Conservation (phyloP, 225 moss, liverwort and hornwort species). For the Ulota crispa region DNA sequence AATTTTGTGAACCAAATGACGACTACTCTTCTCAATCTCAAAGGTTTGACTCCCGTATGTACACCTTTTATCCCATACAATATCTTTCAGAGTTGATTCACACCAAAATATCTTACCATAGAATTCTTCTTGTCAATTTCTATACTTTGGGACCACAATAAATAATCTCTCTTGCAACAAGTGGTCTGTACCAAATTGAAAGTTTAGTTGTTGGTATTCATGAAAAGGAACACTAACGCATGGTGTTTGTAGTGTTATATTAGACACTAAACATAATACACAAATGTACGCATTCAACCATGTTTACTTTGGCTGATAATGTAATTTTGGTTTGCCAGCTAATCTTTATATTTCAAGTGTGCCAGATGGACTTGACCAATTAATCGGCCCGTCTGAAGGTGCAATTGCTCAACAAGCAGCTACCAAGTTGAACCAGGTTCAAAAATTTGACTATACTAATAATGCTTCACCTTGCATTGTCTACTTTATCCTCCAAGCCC, state of each 20-base stretch:
- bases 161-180: neutral
- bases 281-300: neutral
- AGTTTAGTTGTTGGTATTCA: accelerated
- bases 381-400: slow-evolving; percentile 34
- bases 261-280: neutral
- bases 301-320: neutral
- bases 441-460: neutral
- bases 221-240: accelerated
- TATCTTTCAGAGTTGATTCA: neutral
- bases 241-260: neutral
- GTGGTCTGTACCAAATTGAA: neutral
- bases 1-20: slow-evolving; percentile 60
- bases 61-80: neutral
- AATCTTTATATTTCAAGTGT: neutral
- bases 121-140: accelerated
- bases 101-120: accelerated
- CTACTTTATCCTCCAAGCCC: neutral
- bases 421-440: slow-evolving; percentile 39
- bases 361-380: slow-evolving; percentile 44
- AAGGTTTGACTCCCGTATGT: slow-evolving; percentile 13
- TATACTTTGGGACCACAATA: neutral
- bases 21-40: slow-evolving; percentile 47
- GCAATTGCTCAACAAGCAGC: slow-evolving; percentile 25
- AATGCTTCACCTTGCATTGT: neutral
- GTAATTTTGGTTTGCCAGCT: neutral